A percentile compares a stretch with the other conserved stretches of the same genome.
phyloP scores from a whole-genome alignment of 306 rosid genomes.

The Rubus parviflorus region DNA sequence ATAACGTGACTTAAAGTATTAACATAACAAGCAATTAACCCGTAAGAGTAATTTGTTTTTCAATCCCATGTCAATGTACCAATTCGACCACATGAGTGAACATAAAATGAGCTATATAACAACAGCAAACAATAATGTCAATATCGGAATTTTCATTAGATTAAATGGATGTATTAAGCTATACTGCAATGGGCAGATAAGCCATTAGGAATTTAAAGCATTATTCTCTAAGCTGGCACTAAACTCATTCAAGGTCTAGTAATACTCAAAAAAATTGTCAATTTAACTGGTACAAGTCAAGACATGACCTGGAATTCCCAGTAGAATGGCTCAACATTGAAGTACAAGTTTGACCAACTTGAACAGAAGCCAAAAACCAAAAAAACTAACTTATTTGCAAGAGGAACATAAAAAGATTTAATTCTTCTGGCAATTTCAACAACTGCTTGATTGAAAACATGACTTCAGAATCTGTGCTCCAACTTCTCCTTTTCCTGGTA shows the following conservation, averaged over 20 bases:
- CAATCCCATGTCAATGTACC: too few relatives aligned
- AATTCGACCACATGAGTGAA: too few relatives aligned
- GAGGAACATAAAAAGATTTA: background rate
- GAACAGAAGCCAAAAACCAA: slow-evolving; percentile 4
- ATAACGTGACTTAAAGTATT: too few relatives aligned
- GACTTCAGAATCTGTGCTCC: slow-evolving; percentile 56
- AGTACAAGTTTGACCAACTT: slow-evolving; percentile 15
- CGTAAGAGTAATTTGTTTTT: too few relatives aligned
- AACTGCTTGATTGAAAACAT: background rate
- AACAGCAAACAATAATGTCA: background rate
- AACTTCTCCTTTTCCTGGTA: slow-evolving; percentile 63
- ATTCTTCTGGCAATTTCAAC: background rate
- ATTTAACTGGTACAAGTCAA: background rate
- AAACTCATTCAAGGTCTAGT: slow-evolving; percentile 1
- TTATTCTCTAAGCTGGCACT: background rate
- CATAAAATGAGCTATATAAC: too few relatives aligned
- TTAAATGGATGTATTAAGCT: background rate
- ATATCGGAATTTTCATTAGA: background rate
- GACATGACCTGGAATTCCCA: slow-evolving; percentile 13
- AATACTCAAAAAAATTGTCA: background rate
- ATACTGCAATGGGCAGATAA: background rate
- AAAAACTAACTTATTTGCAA: slow-evolving; percentile 23
- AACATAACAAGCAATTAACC: too few relatives aligned
- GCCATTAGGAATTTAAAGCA: background rate
- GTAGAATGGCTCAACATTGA: background rate